Base-by-base conservation (phyloP, 2,329 filamentous ascomycete genomes). In the Annulohypoxylon truncatum region DNA sequence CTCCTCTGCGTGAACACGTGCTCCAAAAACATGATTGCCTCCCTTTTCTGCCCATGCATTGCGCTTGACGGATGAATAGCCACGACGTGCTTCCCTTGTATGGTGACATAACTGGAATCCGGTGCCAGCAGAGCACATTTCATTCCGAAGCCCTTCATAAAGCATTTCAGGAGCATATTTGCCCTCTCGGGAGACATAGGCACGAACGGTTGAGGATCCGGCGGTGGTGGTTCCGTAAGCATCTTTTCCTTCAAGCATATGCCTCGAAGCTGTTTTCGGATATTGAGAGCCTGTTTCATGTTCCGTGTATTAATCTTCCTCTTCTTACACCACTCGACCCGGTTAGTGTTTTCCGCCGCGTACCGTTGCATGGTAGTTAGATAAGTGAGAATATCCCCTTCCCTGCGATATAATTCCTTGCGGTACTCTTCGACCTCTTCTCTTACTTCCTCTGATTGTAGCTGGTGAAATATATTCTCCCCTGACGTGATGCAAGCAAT, bases 1-100 rank as follows among this genome's bases (percentile, higher is more conserved):
- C 87, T 90, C 78, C 89, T 89, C 57, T 84, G 84, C 0, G 89
- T 91, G 71, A 86, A 90, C 0, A 90, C 87, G 68, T 90, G 86
- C 68, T 91, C 88, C 8, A 90, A 75, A 66, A 90, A 91, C 87
- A 91, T 88, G 73, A 91, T 89, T 3, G 87, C 88, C 76, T 90
- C 88, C 72, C 83, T 84, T 77, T 89, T 90, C 71, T 85, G 82
- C 0, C 88, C 87, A 67, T 89, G 86, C 50, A 90, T 71, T 0
- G 88, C 85, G 68, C 88, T 90, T 0, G 86, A 83, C 0, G 89
- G 89, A 70, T 91, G 89, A 15, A 90, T 85, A 0, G 85, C 82
- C 8, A 91, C 86, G 1, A 83, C 79, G 53, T 90, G 86, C 71
- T 88, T 89, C 18, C 87, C 88, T 28, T 85, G 81, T 0, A 84